phyloP scores from a whole-genome alignment of 2,329 filamentous ascomycete species.

The Dothideomycetes sp. region DNA sequence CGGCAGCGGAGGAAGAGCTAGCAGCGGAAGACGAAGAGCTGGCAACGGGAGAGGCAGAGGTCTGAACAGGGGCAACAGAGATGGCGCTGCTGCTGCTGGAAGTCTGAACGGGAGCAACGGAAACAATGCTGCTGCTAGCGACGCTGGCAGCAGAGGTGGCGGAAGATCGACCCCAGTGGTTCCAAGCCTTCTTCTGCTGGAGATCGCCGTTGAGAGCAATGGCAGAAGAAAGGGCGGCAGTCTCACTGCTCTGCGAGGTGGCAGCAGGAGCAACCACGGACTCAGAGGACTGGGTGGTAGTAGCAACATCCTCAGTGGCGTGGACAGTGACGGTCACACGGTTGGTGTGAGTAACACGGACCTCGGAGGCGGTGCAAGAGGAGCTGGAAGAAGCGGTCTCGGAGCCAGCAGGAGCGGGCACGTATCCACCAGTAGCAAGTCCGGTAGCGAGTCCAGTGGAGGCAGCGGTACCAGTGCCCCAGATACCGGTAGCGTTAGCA shows the following conservation, averaged over 20 bases:
- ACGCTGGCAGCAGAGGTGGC: neutral
- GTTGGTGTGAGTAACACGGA: conserved; percentile 32
- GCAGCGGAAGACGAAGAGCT: conserved; percentile 18
- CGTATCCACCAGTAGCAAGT: conserved; percentile 11
- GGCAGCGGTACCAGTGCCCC: conserved; percentile 16
- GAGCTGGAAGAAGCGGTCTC: conserved; percentile 20
- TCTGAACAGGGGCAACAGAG: conserved; percentile 10
- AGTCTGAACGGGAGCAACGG: neutral
- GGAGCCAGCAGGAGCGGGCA: conserved; percentile 17
- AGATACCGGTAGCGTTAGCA: conserved; percentile 22
- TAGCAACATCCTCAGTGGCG: conserved; percentile 16
- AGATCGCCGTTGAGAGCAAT: neutral
- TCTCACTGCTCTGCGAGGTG: conserved; percentile 4
- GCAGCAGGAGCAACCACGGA: conserved; percentile 7
- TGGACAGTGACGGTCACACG: conserved; percentile 34
- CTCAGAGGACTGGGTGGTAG: conserved; percentile 7
- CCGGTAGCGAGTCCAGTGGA: conserved; percentile 4
- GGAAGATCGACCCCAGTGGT: neutral
- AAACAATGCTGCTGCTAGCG: conserved; percentile 8
- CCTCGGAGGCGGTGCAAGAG: conserved; percentile 17
- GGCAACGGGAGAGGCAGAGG: conserved; percentile 3
- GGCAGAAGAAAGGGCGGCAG: conserved; percentile 8
- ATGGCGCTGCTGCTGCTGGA: neutral
- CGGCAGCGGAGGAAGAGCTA: conserved; percentile 15
- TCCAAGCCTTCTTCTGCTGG: conserved; percentile 2